Evolutionary conservation across 169 alveolate species (phyloP), one percentile per base, ranked within the genome.

Genomic region (Plasmodium berghei): DNA sequence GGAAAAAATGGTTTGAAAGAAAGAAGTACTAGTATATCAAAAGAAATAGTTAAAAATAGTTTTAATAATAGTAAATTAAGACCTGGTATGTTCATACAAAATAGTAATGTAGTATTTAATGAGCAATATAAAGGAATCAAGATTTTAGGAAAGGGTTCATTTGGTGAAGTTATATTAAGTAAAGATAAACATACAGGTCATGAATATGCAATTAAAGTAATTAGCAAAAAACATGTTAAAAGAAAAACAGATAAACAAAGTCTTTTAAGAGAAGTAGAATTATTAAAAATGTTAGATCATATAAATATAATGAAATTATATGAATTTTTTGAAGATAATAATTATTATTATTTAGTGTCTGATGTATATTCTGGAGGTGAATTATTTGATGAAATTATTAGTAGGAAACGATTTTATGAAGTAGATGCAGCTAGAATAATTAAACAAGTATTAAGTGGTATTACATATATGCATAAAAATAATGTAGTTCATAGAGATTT

Each of bases 331-430:
- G 98, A 96, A 71, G 98, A 96, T 72, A 92, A 92, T 54, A 94
- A 94, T 73, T 95, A 96, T 92, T 96, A 91, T 93, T 95, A 96
- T 73, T 90, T 96, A 52, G 98, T 96, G 24, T 94, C 95, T 20
- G 99, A 98, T 92, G 96, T 95, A 18, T 96, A 96, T 94, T 93
- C 98, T 5, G 99, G 99, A 9, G 99, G 99, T 5, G 99, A 98
- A 91, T 92, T 98, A 55, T 98, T 97, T 93, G 99, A 97, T 88
- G 97, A 96, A 71, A 97, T 98, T 40, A 95, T 96, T 72, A 95
- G 96, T 72, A 91, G 98, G 52, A 95, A 94, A 63, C 89, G 97
- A 83, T 96, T 97, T 93, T 94, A 94, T 90, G 99, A 97, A 87
- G 88, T 89, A 55, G 98, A 97, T 87, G 98, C 99, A 16, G 99